Conservation (phyloP, 257 asterid species). For the Solanum chaucha region DNA sequence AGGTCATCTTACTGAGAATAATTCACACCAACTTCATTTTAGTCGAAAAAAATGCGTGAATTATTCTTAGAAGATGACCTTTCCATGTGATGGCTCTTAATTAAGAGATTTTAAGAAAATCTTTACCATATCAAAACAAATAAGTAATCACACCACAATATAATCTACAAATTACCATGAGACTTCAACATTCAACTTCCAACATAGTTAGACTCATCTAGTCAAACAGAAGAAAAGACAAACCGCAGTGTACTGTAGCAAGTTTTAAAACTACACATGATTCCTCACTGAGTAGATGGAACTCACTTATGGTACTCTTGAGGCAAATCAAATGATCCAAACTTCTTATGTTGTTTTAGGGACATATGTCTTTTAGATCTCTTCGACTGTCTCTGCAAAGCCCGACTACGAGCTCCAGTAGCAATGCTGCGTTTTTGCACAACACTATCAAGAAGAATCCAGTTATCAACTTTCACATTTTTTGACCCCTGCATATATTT, state of each 20-base stretch:
- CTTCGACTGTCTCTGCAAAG: conserved; percentile 37
- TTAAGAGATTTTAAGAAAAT: not conserved
- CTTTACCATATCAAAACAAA: not conserved
- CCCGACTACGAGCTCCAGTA: conserved; percentile 11
- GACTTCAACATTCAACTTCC: not conserved
- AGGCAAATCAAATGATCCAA: conserved; percentile 53
- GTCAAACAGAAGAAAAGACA: not conserved
- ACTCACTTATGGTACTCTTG: conserved; percentile 63
- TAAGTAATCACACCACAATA: not conserved
- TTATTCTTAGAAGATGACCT: no score
- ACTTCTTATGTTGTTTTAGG: conserved; percentile 50
- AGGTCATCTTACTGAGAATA: no score
- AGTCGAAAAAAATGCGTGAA: no score
- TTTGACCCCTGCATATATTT: conserved; percentile 77
- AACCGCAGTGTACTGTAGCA: not conserved
- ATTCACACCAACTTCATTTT: no score
- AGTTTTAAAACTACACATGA: not conserved
- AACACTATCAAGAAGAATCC: conserved; percentile 81
- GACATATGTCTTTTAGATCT: conserved; percentile 81
- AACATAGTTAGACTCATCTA: not conserved
- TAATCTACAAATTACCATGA: not conserved
- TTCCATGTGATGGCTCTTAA: no score
- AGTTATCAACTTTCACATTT: conserved; percentile 53
- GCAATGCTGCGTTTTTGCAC: conserved; percentile 36
- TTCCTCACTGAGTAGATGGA: not conserved